Evolutionary conservation across 305 asterid species (phyloP), one percentile per base, ranked within the genome.

Genomic region (Petunia hybrid): DNA sequence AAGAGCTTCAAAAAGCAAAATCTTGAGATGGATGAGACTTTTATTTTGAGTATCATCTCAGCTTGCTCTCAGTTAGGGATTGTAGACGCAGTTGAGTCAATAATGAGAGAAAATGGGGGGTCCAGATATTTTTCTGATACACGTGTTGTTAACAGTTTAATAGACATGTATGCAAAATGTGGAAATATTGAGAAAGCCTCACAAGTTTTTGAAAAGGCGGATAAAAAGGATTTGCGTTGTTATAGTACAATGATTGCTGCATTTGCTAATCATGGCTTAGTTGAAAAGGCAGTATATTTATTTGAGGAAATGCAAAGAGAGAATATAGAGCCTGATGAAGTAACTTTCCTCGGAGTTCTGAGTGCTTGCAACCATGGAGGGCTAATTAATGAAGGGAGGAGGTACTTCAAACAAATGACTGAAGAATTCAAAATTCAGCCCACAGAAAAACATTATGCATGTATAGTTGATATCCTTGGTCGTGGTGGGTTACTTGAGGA

Each of bases 131-230:
- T 43, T 65, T 76, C 81, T 9, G 79, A 82, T 59, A 53, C 84
- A 55, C 70, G 80, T 10, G 62, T 82, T 62, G 81, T 76, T 62
- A 82, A 79, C 66, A 76, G 84, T 66, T 78, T 78, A 36, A 31
- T 82, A 46, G 82, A 78, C 70, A 80, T 82, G 68, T 78, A 78
- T 46, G 85, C 82, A 78, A 82, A 82, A 70, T 82, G 85, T 69
- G 85, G 85, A 77, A 78, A 71, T 3, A 78, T 82, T 78, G 80
- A 82, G 75, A 78, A 82, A 75, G 82, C 84, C 65, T 68, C 36
- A 4, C 83, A 31, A 51, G 57, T 82, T 8, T 85, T 82, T 77
- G n/a, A 79, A 68, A 12, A 4, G 55, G 64, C 73, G 12, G 69
- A 60, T 8, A 13, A 12, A 53, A 82, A 80, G 13, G 80, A 75